Evolutionary conservation across 768 basidiomycete genomes (phyloP), one percentile per base, ranked within the genome.

Genomic region (Paxillus rubicundulus): DNA sequence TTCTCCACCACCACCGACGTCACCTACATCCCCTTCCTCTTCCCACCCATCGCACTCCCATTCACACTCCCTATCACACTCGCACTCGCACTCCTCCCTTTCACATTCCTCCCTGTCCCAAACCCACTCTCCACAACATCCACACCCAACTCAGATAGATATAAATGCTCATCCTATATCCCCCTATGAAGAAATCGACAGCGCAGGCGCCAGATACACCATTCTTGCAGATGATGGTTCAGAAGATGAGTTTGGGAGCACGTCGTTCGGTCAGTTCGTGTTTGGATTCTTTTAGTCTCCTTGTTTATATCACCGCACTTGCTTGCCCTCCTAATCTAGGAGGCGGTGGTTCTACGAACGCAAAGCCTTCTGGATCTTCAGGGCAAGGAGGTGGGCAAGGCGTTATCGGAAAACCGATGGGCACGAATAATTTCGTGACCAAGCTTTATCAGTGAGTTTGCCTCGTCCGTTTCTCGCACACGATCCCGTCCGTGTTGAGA

Each of bases 391-490:
- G 69, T 10, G 72, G 70, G n/a, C 80, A 86, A 71, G 80, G 77
- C 56, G 64, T 81, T 44, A 75, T 87, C 20, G 81, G 82, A 53
- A 90, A 89, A 65, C 80, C 87, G 14, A 76, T 86, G 63, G 72
- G 72, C 12, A 77, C 77, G 18, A 92, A 91, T 63, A 92, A 92
- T 64, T 93, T 93, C 67, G 90, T 92, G 43, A 86, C 86, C 27
- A 93, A 93, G 77, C 76, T 92, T 17, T 92, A 91, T 70, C 87
- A 89, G 87, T 88, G 60, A 66, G 86, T 46, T 24, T 16, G 9
- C 24, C 24, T 24, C 24, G 10, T 30, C 12, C 4, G 5, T n/a
- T 16, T 16, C 14, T 28, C 30, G 8, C 3, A 33, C 41, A 33
- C 42, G 20, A n/a, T 51, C 4, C 20, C 18, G 3, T 14, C 17